Evolutionary conservation across 2,329 filamentous ascomycete genomes (phyloP).

Genomic region (Rhinocladiella similis): DNA sequence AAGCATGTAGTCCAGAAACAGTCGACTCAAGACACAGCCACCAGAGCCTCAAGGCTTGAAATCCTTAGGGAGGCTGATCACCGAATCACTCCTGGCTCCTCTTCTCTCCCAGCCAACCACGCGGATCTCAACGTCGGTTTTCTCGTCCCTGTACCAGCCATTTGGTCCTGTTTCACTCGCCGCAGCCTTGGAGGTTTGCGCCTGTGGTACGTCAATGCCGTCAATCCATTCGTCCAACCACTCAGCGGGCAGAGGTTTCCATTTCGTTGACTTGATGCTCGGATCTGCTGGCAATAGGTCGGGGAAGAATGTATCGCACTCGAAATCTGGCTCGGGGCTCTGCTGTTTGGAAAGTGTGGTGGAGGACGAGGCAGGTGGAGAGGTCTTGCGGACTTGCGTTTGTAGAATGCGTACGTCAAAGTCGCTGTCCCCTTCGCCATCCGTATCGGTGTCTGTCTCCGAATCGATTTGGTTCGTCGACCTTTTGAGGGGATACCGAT

Average conservation of each 20-base stretch:
- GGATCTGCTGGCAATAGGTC: conserved; percentile 32
- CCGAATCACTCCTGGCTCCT: conserved; percentile 6
- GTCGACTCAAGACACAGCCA: no score
- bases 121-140: conserved; percentile 51
- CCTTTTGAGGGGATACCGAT: not conserved
- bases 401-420: conserved; percentile 31
- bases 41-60: not conserved
- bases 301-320: conserved; percentile 53
- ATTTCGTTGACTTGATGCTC: conserved; percentile 22
- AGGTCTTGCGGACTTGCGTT: conserved; percentile 28
- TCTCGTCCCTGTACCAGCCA: conserved; percentile 46
- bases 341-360: not conserved
- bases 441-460: conserved; percentile 7
- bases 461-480: not conserved
- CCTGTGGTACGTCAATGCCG: conserved; percentile 14
- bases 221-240: conserved; percentile 14
- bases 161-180: not conserved
- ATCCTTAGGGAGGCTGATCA: not conserved
- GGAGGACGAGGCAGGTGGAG: not conserved
- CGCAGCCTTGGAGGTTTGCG: conserved; percentile 25
- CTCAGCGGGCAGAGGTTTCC: conserved; percentile 3
- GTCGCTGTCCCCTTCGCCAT: conserved; percentile 2
- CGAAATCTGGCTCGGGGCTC: conserved; percentile 34
- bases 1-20: no score
- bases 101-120: conserved; percentile 47